Evolutionary conservation across 768 basidiomycete genomes (phyloP).

Genomic region (Lentinus tigrinus): DNA sequence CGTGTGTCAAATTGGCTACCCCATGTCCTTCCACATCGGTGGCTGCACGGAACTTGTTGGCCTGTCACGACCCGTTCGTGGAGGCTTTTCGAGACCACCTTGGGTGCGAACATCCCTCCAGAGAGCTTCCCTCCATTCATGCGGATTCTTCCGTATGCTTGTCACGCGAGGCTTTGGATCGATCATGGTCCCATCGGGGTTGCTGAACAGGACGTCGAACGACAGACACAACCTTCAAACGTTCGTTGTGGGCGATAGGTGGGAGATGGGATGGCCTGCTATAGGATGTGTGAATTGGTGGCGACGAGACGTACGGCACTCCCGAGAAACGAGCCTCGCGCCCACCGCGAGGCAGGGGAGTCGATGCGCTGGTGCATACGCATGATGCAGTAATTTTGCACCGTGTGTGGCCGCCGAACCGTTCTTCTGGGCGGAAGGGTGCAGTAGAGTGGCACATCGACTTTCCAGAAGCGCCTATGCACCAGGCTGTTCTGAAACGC

Average conservation of each 20-base stretch:
- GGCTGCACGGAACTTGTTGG: conserved; percentile 8
- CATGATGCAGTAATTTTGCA: not conserved
- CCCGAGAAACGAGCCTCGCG: conserved; percentile 2
- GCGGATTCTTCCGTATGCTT: not conserved
- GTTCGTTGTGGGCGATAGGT: conserved; percentile 14
- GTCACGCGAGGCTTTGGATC: not conserved
- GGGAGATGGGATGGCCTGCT: conserved; percentile 11
- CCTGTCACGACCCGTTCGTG: conserved; percentile 5
- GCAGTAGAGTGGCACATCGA: not conserved
- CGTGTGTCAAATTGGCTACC: conserved; percentile 5
- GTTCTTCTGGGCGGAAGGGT: not conserved
- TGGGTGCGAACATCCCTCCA: not conserved
- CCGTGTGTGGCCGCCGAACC: not conserved
- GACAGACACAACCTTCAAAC: not conserved
- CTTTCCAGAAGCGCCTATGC: not conserved
- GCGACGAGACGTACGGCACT: conserved; percentile 1
- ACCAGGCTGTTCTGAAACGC: conserved; percentile 5
- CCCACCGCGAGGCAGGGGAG: conserved; percentile 4
- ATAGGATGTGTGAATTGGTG: conserved; percentile 7
- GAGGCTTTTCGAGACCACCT: not conserved
- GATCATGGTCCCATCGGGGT: too few species aligned
- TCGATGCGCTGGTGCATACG: not conserved
- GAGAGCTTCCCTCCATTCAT: not conserved
- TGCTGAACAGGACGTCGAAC: too few species aligned
- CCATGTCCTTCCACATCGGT: not conserved